Conservation (phyloP, 495 filamentous ascomycete species). For the Tuber indicum region DNA sequence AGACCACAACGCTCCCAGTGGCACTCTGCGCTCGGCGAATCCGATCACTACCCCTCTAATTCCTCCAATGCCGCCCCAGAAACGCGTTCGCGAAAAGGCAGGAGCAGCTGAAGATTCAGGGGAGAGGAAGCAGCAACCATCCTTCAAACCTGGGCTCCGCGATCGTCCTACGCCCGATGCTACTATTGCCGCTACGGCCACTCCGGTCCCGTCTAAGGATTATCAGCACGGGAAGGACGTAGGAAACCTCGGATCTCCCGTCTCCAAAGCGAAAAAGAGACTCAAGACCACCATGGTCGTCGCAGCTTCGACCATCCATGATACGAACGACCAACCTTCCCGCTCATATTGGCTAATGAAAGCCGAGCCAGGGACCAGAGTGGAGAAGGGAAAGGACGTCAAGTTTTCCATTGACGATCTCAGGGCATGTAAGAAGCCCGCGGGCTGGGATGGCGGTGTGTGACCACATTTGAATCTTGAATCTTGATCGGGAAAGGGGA, state of each 20-base stretch:
- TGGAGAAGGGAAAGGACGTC: slow-evolving; percentile 79
- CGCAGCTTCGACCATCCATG: neutral
- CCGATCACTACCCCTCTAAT: neutral
- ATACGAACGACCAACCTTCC: neutral
- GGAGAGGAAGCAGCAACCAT: neutral
- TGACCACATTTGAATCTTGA: neutral
- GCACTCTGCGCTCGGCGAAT: neutral
- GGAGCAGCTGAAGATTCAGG: neutral
- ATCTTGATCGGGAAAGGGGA: neutral
- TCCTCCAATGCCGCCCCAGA: neutral
- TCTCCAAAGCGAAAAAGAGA: neutral
- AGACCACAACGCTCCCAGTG: neutral
- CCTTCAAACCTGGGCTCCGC: neutral
- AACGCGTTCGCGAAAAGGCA: neutral
- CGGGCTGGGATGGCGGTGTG: slow-evolving; percentile 75
- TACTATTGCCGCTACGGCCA: neutral
- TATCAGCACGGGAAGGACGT: neutral
- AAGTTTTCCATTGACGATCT: slow-evolving; percentile 95
- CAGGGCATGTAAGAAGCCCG: slow-evolving; percentile 59
- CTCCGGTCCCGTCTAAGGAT: neutral
- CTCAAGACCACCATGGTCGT: neutral
- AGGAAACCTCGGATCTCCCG: neutral
- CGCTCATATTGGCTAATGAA: slow-evolving; percentile 83
- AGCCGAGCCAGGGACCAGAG: slow-evolving; percentile 79
- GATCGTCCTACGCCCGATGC: neutral